Evolutionary conservation across 2,329 filamentous ascomycete genomes (phyloP).

Genomic region (Colletotrichum musicola): DNA sequence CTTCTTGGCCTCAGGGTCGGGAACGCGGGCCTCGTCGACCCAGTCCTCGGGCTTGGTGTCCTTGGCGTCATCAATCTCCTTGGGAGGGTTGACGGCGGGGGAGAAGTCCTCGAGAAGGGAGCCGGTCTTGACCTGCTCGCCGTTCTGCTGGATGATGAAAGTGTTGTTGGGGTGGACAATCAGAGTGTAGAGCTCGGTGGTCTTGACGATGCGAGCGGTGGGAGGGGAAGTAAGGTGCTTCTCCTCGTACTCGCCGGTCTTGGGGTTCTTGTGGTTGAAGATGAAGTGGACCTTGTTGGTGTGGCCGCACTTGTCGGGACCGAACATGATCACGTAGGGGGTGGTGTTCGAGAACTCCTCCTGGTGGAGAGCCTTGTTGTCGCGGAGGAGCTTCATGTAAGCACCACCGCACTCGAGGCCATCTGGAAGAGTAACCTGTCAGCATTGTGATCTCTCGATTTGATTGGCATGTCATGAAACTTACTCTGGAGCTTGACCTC

Average conservation of each 20-base stretch:
- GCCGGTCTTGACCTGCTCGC: constrained; percentile 87
- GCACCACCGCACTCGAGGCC: constrained; percentile 98
- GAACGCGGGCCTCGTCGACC: constrained; percentile 93
- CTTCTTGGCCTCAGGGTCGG: constrained; percentile 94
- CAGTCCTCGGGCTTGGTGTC: constrained; percentile 96
- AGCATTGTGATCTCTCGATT: not conserved
- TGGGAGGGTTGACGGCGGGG: constrained; percentile 91
- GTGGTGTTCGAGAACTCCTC: constrained; percentile 98
- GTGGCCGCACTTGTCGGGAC: constrained; percentile 98
- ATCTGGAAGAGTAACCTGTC: constrained; percentile 63
- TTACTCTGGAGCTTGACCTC: constrained; percentile 98
- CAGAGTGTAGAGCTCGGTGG: constrained; percentile 94
- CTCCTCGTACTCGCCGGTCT: constrained; percentile 99
- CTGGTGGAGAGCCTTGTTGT: constrained; percentile 95
- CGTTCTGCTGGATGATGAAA: constrained; percentile 92
- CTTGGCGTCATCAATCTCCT: constrained; percentile 95
- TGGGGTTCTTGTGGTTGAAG: constrained; percentile 99
- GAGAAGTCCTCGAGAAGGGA: constrained; percentile 94
- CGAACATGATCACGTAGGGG: constrained; percentile 99
- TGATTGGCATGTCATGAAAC: constrained; percentile 49
- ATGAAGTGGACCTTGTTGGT: constrained; percentile 99
- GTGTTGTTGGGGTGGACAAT: constrained; percentile 98
- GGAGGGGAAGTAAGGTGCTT: constrained; percentile 93
- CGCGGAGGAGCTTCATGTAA: constrained; percentile 98
- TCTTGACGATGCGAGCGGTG: constrained; percentile 89